A percentile compares a stretch with the other conserved stretches of the same genome.
phyloP scores from a whole-genome alignment of 2,329 filamentous ascomycete genomes.

The Diplodia seriata region DNA sequence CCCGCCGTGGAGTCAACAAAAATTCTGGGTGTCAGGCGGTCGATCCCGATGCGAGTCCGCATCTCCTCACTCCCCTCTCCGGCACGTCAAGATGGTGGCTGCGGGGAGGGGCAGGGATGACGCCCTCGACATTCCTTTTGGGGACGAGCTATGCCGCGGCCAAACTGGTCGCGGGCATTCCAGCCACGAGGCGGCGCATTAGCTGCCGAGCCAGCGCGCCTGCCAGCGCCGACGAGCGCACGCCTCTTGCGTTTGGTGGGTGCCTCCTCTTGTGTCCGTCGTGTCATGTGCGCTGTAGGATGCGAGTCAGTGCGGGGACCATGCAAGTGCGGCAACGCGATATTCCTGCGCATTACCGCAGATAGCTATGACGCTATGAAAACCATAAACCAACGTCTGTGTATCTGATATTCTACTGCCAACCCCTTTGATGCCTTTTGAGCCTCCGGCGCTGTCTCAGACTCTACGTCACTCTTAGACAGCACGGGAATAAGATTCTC shows the following conservation, averaged over 20 bases:
- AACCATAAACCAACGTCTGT: conserved; percentile 24
- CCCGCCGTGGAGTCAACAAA: conserved; percentile 27
- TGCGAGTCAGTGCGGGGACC: conserved; percentile 25
- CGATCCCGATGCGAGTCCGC: conserved; percentile 20
- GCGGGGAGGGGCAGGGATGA: conserved; percentile 29
- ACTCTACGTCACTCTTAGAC: neutral
- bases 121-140: conserved; percentile 4
- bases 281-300: neutral
- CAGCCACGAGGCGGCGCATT: conserved; percentile 10
- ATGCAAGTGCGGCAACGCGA: conserved; percentile 20
- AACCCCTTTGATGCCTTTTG: neutral
- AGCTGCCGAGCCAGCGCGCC: neutral
- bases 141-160: neutral
- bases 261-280: neutral
- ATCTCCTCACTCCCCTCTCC: conserved; percentile 13
- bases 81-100: conserved; percentile 27
- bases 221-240: neutral
- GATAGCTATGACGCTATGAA: conserved; percentile 25
- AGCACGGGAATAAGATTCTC: neutral
- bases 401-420: neutral
- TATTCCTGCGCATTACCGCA: conserved; percentile 18
- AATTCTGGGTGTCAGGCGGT: conserved; percentile 22
- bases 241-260: neutral
- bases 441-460: neutral
- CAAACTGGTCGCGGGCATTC: neutral